Base-by-base conservation (phyloP, 805 yeast genomes). In the Wickerhamomyces chaumierensis region DNA sequence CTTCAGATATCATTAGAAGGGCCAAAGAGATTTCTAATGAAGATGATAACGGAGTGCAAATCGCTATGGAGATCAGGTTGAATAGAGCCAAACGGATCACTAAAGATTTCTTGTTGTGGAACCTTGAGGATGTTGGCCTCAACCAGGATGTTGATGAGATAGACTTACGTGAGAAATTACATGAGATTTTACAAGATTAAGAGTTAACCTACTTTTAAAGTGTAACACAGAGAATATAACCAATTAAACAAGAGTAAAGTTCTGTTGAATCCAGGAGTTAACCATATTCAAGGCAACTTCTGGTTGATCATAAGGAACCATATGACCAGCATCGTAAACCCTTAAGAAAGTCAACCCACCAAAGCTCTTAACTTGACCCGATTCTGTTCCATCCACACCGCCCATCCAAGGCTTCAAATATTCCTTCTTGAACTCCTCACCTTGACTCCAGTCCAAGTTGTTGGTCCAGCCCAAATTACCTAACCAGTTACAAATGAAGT, bases 281-380 rank as follows among this genome's bases (percentile, higher is more conserved):
- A 82, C 68, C 80, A 85, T 73, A 28, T 73, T 72, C 48, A 78
- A 67, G 2, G 92, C 66, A 47, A 70, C 71, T 48, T 71, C 79
- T 8, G 94, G 94, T 63, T 84, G 90, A 60, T 86, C 90, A 50
- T 69, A 80, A 23, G 95, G 94, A 47, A 85, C 94, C 95, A 86
- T 82, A 60, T 86, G 96, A 11, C 95, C 95, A 31, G 90, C 95
- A 45, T 76, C 82, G 47, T 59, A 81, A 32, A 86, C 69, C 56
- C 94, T 72, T 52, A 85, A 67, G 61, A 81, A 86, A 3, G 94
- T 78, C 53, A 86, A 78, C 33, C 77, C 70, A 18, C 72, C 76
- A 51, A 62, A 72, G 56, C 75, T 80, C 65, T 85, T 86, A 21
- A 78, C 80, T 51, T 81, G 75, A 42, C 97, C 97, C 19, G 76